Base-by-base conservation (phyloP, 768 basidiomycete species). In the Terana coerulea region DNA sequence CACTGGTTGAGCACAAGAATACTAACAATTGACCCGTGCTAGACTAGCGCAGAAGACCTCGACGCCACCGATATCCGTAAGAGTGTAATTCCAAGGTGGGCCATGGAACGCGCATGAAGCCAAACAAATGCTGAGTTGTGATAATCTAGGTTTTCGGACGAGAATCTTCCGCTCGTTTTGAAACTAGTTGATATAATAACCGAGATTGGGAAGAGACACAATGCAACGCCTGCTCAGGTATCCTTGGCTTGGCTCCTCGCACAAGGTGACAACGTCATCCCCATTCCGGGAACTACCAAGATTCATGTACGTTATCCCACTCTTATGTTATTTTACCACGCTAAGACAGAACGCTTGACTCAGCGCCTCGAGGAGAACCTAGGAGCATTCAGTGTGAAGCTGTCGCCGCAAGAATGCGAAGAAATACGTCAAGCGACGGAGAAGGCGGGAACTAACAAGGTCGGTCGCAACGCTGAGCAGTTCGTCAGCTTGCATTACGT, bases 11-110 rank as follows among this genome's bases (percentile, higher is more conserved):
- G 22, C 19, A 8, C 19, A 8, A 41, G 31, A 8, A 33, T 33
- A 33, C 31, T 33, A 33, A 33, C 9, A 41, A 17, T 9, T 25
- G 40, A 28, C 12, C n/a, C 47, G 1, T 10, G 66, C 69, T 67
- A 61, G 58, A 72, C 72, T 42, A 65, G 61, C 0, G 69, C 65
- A 9, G 30, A 19, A 12, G 69, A 73, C 44, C 69, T 77, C 48
- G 69, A 66, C 26, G 56, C 59, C 46, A 56, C 44, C 9, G 75
- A 76, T 53, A 64, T 67, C 22, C 54, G 76, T 11, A 46, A 47
- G 33, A n/a, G n/a, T n/a, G n/a, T n/a, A n/a, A n/a, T n/a, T n/a
- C n/a, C n/a, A n/a, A n/a, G n/a, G n/a, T n/a, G n/a, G n/a, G n/a
- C n/a, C n/a, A n/a, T n/a, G n/a, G n/a, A n/a, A n/a, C n/a, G n/a